Conservation (phyloP, 2,329 filamentous ascomycete species). For the Chrysoporthe austroafricana region DNA sequence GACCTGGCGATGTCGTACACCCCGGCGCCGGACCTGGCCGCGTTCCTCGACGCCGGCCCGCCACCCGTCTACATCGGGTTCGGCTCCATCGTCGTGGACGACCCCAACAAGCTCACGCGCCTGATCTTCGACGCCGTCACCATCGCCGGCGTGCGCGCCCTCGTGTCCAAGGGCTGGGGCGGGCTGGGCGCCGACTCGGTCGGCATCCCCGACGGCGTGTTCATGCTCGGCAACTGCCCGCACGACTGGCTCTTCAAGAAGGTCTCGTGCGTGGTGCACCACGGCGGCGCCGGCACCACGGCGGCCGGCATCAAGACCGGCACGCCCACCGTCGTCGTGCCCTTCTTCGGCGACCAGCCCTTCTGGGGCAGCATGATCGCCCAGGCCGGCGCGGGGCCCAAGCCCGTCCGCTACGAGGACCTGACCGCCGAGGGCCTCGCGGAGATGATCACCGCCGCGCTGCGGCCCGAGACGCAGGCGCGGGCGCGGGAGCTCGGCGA, state of each 20-base stretch:
- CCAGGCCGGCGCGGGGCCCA: slow-evolving; percentile 71
- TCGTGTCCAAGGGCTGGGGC: slow-evolving; percentile 89
- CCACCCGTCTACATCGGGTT: slow-evolving; percentile 84
- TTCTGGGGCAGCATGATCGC: slow-evolving; percentile 83
- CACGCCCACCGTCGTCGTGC: slow-evolving; percentile 79
- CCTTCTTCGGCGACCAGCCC: slow-evolving; percentile 85
- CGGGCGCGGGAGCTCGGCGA: slow-evolving; percentile 62
- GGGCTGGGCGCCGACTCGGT: slow-evolving; percentile 75
- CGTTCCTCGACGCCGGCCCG: slow-evolving; percentile 69
- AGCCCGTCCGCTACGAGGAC: slow-evolving; percentile 70
- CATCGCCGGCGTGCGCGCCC: slow-evolving; percentile 70
- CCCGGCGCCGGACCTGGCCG: slow-evolving; percentile 65
- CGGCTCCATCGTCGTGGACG: slow-evolving; percentile 79
- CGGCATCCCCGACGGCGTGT: slow-evolving; percentile 73
- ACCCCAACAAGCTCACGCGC: slow-evolving; percentile 71
- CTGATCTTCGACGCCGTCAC: slow-evolving; percentile 74
- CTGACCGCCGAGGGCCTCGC: slow-evolving; percentile 69
- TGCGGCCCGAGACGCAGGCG: slow-evolving; percentile 62
- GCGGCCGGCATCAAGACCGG: slow-evolving; percentile 83
- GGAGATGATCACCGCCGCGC: slow-evolving; percentile 63
- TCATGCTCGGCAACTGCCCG: slow-evolving; percentile 83
- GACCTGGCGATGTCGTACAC: slow-evolving; percentile 68
- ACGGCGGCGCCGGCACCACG: slow-evolving; percentile 86
- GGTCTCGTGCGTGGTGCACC: slow-evolving; percentile 82
- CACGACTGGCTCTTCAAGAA: slow-evolving; percentile 89